These are phyloP conservation scores for Aspergillus persii DNA, from an alignment of 2,329 filamentous ascomycete genomes.

Conservation along the genomic window DNA sequence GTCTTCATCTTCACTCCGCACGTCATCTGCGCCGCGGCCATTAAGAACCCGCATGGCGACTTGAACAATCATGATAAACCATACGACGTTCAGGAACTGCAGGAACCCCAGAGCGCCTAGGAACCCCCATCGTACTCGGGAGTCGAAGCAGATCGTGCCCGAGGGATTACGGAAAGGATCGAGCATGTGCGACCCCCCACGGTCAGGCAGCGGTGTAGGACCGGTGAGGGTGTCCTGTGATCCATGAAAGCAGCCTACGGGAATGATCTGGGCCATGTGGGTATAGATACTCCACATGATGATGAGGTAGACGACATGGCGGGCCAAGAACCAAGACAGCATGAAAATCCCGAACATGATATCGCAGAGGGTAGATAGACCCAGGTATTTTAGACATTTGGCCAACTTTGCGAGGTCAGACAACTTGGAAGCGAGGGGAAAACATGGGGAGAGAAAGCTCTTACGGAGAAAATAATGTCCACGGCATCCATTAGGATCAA, in stretches of 20 bases:
- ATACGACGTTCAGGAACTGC: constrained; percentile 71
- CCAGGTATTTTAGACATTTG: constrained; percentile 82
- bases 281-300: constrained; percentile 2
- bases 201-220: not conserved
- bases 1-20: constrained; percentile 63
- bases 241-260: not conserved
- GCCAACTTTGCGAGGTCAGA: constrained; percentile 53
- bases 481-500: constrained; percentile 83
- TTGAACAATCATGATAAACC: constrained; percentile 77
- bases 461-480: constrained; percentile 53
- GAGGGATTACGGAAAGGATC: constrained; percentile 48
- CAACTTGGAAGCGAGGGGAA: constrained; percentile 55
- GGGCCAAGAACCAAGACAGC: constrained; percentile 70
- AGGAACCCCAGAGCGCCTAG: constrained; percentile 68
- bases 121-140: constrained; percentile 67
- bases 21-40: constrained; percentile 72
- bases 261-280: not conserved
- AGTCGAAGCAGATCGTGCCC: constrained; percentile 70
- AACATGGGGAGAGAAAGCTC: not conserved
- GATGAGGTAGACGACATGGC: constrained; percentile 55
- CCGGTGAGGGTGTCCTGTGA: not conserved
- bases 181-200: not conserved
- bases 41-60: constrained; percentile 73
- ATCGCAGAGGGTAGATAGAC: constrained; percentile 70
- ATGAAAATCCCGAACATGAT: constrained; percentile 77